Evolutionary conservation across 148 eudicot species (phyloP), one percentile per base, ranked within the genome.

Genomic region (Selenicereus undatus): DNA sequence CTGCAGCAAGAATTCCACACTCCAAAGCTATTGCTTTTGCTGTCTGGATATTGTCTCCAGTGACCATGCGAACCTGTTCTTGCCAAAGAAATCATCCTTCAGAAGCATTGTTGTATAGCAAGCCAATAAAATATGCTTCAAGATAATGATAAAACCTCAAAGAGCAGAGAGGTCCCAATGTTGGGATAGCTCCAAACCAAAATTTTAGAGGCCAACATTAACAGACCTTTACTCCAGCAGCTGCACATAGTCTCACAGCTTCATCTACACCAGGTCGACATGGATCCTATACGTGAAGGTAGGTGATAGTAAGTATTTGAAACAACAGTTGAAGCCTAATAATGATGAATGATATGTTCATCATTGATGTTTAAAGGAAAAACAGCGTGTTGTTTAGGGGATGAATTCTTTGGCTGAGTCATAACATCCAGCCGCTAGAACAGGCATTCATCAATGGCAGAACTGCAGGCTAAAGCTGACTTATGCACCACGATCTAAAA

Each of bases 11-110:
- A 83, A 93, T 95, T 69, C 98, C 97, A 79, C 98, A 95, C 81
- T 95, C 98, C 81, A 85, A 2, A n/a, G 98, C 93, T 73, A 95
- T 95, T 79, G 98, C 98, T 90, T 84, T 93, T 18, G 98, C 98
- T 79, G 98, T 95, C 87, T 95, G 94, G 82, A 95, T 80, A 80
- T 91, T 95, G 79, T 95, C 98, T 65, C 98, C 98, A 76, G 98
- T 95, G 22, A 95, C 98, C 98, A 95, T 95, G 43, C 98, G 94
- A 26, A 95, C 98, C 98, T 94, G 85, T 56, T 62, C 14, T 78
- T 78, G 73, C 27, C 35, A 60, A 80, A 54, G 12, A 64, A 64
- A 64, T 7, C 0, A 64, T 24, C 7, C 29, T 26, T 66, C 35
- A 66, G 27, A 66, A 66, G 11, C 43, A 32, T 66, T 66, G 71